These are phyloP conservation scores for Pelagomonas calceolata DNA, from an alignment of 108 stramenopile species.

Conservation along the genomic window DNA sequence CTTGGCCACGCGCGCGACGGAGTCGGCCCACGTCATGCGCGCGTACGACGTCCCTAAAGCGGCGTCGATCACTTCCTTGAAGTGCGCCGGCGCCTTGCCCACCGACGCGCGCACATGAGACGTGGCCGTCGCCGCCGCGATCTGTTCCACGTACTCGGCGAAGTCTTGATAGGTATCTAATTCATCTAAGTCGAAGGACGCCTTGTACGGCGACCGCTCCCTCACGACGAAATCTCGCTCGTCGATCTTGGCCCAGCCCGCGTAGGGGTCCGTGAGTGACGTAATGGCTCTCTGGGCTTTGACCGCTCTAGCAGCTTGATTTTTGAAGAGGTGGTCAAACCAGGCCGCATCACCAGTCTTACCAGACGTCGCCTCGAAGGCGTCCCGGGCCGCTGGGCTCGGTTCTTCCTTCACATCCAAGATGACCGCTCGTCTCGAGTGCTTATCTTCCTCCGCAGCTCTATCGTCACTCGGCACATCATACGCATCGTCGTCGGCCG, in stretches of 20 bases:
- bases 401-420: constrained; percentile 55
- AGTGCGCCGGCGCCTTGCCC: constrained; percentile 45
- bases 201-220: constrained; percentile 51
- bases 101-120: constrained; percentile 50
- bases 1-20: constrained; percentile 36
- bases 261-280: constrained; percentile 50
- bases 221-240: constrained; percentile 36
- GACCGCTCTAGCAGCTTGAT: constrained; percentile 41
- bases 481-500: constrained; percentile 11
- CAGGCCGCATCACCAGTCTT: constrained; percentile 28
- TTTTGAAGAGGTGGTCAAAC: constrained; percentile 42
- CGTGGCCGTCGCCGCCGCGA: constrained; percentile 45
- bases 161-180: constrained; percentile 24
- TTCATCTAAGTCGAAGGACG: constrained; percentile 25
- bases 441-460: background rate
- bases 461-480: no score
- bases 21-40: constrained; percentile 36
- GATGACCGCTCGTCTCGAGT: no score
- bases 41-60: constrained; percentile 27
- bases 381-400: constrained; percentile 31
- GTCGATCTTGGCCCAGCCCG: constrained; percentile 39
- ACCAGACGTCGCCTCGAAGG: constrained; percentile 19
- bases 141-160: constrained; percentile 41
- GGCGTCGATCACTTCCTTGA: constrained; percentile 50
- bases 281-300: constrained; percentile 45